A percentile compares a stretch with the other conserved stretches of the same genome.
Evolutionary conservation across 176 grass and related monocot species (phyloP).

Genomic region (Ensete ventricosum): DNA sequence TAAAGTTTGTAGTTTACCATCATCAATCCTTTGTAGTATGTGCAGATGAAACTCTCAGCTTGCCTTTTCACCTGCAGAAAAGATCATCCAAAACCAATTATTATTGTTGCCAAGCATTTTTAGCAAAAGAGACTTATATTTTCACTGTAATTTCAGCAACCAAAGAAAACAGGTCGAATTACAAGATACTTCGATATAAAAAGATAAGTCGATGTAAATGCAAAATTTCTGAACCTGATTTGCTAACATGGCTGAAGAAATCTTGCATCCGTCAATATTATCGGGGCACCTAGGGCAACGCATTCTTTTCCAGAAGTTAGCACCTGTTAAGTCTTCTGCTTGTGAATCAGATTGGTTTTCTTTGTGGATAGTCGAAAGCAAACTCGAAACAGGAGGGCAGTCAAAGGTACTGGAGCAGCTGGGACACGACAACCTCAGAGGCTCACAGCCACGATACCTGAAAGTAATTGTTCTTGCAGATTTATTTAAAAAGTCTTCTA

Average conservation of each 20-base stretch:
- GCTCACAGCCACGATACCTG: conserved; percentile 86
- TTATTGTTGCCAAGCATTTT: conserved; percentile 1
- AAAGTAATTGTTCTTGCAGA: conserved; percentile 8
- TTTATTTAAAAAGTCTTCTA: neutral
- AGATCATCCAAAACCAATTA: conserved; percentile 10
- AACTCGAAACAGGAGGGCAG: conserved; percentile 70
- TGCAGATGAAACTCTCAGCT: conserved; percentile 72
- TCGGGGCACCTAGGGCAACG: conserved; percentile 78
- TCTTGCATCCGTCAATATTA: conserved; percentile 35
- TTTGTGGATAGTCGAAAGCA: conserved; percentile 40
- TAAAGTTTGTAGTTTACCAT: conserved; percentile 42
- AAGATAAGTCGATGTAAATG: neutral
- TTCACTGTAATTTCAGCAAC: neutral
- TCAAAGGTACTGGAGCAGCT: conserved; percentile 77
- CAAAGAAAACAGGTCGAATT: neutral
- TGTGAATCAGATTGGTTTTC: conserved; percentile 28
- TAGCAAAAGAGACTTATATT: neutral
- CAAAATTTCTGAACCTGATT: conserved; percentile 55
- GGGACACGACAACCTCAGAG: conserved; percentile 67
- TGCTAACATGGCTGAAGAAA: conserved; percentile 59
- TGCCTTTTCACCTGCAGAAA: conserved; percentile 79
- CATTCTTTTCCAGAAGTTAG: conserved; percentile 76
- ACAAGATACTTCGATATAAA: neutral
- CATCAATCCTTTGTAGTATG: conserved; percentile 78
- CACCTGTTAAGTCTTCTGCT: conserved; percentile 33